Evolutionary conservation across 2,329 filamentous ascomycete genomes (phyloP), one percentile per base, ranked within the genome.

Genomic region (Trichophyton schoenleinii): DNA sequence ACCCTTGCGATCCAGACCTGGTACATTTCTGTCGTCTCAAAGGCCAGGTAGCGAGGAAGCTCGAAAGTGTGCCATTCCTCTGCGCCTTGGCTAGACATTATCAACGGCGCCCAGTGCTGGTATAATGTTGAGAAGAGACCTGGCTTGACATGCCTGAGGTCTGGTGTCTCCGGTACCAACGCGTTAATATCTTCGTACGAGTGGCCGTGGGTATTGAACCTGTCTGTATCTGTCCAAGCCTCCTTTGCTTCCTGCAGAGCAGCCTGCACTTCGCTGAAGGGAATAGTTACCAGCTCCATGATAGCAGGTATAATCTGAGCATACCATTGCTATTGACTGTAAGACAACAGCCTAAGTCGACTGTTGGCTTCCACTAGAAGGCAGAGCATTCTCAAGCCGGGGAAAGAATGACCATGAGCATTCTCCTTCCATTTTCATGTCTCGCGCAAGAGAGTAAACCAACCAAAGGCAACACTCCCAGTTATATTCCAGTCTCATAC

Each of bases 61-160:
- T 64, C 41, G 44, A 67, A 63, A 2, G 65, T 44, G 61, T 64
- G 61, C 41, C 57, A 61, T 18, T 64, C 61, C 8, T 63, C 15
- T 1, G 77, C 61, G 1, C 65, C 62, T 34, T 76, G 74, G 4
- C 70, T 73, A 22, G 63, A 60, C 0, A 74, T 66, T 41, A 79
- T 75, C 3, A 79, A 63, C 0, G 72, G 68, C 1, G 77, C 70
- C 77, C 76, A 79, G 62, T 73, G 68, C n/a, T 67, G 64, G 64
- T 76, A 79, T n/a, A 66, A 69, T 60, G 73, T 76, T 0, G 77
- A 71, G 2, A 58, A 61, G 41, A 75, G 68, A 9, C 69, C 66
- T 1, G 73, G 73, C 6, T 62, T 63, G 15, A 59, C 28, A 18
- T 64, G 55, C n/a, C 49, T 55, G 6, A 63, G 38, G 20, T 20